Evolutionary conservation across 1,284 basidiomycete species (phyloP).

Genomic region (Heterobasidion annosum): DNA sequence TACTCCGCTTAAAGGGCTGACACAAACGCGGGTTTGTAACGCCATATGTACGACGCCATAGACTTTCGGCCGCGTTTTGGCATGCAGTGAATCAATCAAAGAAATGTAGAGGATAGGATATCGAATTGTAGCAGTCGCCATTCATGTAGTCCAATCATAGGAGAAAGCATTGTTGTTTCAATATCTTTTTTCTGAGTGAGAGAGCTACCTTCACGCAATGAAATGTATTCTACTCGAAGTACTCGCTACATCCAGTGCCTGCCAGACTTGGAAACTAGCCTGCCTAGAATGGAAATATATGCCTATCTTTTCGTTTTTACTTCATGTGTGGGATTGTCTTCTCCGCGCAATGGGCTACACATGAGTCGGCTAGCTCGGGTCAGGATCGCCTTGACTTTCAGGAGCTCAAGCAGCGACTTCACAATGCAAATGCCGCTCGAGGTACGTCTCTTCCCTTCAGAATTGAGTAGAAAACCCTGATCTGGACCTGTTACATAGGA

Average conservation of each 20-base stretch:
- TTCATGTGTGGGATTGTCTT: slow-evolving; percentile 46
- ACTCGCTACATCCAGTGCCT: neutral
- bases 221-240: too few species aligned
- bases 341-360: slow-evolving; percentile 10
- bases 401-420: slow-evolving; percentile 19
- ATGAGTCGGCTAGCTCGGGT: neutral
- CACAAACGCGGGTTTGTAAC: neutral
- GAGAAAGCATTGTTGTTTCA: neutral
- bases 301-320: neutral
- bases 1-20: slow-evolving; percentile 70
- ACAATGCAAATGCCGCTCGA: slow-evolving; percentile 35
- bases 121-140: neutral
- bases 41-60: neutral
- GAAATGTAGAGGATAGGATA: neutral
- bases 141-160: neutral
- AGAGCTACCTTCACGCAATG: too few species aligned
- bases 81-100: neutral
- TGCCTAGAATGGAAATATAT: neutral
- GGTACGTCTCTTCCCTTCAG: slow-evolving; percentile 25
- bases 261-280: neutral
- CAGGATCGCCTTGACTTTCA: neutral
- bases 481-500: slow-evolving; percentile 28
- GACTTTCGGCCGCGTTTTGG: neutral
- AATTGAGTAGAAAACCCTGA: neutral
- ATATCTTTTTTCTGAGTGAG: neutral